phyloP scores from a whole-genome alignment of 75 land plant genomes.

The Sequoia sempervirens region DNA sequence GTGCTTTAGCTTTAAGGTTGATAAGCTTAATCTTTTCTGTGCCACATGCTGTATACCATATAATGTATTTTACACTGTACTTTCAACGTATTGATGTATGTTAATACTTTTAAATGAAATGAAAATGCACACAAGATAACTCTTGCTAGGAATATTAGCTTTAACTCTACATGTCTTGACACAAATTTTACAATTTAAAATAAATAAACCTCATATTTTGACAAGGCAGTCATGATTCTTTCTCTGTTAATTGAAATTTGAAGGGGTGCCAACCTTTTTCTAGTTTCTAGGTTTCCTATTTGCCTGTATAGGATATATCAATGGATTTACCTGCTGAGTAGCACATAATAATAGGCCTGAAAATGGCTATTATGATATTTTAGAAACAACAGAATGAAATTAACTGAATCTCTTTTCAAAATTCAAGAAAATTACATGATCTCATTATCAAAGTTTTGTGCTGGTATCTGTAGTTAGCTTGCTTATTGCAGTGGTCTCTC shows the following conservation, averaged over 20 bases:
- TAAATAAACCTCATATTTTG: background rate
- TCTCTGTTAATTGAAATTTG: background rate
- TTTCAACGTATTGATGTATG: too few species aligned
- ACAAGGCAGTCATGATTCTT: background rate
- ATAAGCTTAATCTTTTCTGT: background rate
- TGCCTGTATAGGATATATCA: too few species aligned
- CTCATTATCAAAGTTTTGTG: background rate
- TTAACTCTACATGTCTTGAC: background rate
- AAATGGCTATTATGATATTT: background rate
- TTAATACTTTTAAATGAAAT: background rate
- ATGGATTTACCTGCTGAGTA: background rate
- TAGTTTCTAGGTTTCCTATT: background rate
- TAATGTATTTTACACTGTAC: background rate
- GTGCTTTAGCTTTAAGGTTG: background rate
- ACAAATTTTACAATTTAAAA: too few species aligned
- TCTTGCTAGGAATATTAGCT: background rate
- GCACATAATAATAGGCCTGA: background rate
- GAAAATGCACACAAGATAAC: background rate
- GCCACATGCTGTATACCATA: background rate
- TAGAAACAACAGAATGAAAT: background rate
- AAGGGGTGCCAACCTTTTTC: background rate
- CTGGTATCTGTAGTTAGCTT: background rate
- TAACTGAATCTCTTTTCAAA: too few species aligned
- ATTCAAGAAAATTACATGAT: background rate
- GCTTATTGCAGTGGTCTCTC: background rate